phyloP scores from a whole-genome alignment of 345 rosid genomes.

The Eucalyptus pumila region DNA sequence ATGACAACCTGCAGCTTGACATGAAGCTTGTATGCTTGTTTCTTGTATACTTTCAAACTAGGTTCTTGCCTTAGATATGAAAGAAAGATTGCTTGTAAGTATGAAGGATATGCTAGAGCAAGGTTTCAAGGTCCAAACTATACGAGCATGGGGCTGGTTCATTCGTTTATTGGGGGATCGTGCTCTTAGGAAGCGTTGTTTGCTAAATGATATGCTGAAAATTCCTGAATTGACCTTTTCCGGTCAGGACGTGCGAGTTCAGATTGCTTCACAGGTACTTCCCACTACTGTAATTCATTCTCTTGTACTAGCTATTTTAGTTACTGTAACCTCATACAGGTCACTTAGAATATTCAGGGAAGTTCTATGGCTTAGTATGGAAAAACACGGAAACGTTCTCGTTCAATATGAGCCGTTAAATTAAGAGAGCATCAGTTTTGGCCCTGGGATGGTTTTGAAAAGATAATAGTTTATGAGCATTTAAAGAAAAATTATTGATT shows the following conservation, averaged over 20 bases:
- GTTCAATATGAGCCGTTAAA: background rate
- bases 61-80: constrained; percentile 15
- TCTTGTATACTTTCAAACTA: background rate
- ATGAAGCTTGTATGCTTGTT: background rate
- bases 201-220: constrained; percentile 44
- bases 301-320: background rate
- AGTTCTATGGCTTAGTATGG: background rate
- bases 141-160: constrained; percentile 59
- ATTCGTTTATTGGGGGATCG: constrained; percentile 29
- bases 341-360: background rate
- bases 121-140: constrained; percentile 30
- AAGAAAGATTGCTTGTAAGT: constrained; percentile 11
- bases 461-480: background rate
- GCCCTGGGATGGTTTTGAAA: background rate
- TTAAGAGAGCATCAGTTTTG: background rate
- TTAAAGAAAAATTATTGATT: background rate
- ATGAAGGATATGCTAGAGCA: constrained; percentile 34
- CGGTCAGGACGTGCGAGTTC: constrained; percentile 36
- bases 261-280: constrained; percentile 50
- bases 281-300: background rate
- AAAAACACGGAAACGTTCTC: background rate
- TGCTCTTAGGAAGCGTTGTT: constrained; percentile 20
- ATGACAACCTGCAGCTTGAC: background rate
- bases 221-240: constrained; percentile 38
- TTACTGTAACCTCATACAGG: background rate